Base-by-base conservation (phyloP, 345 rosid genomes). In the Syzygium aromaticum region DNA sequence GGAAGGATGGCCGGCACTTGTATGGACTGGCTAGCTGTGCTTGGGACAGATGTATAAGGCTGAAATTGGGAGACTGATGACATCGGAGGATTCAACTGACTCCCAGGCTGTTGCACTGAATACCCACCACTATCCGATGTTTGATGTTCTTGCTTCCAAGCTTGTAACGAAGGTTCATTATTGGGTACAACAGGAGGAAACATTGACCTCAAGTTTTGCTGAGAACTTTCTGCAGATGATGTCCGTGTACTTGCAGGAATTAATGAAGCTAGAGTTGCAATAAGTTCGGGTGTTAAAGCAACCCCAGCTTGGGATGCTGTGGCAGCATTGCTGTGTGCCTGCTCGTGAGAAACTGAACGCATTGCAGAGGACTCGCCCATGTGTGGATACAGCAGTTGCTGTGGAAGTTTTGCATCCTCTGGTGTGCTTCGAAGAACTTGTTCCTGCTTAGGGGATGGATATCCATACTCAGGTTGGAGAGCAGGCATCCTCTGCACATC, bases 201-300 rank as follows among this genome's bases (percentile, higher is more conserved):
- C 52, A 91, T 83, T 30, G 94, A 91, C 88, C 91, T 86, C 16
- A 86, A 88, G 89, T 90, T 92, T 86, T 91, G 64, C 86, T 92
- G 98, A 80, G 90, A 90, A 92, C 89, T 84, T 87, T 92, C 95
- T 40, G 90, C 67, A 49, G 88, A 67, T 86, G 94, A 49, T 64
- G 94, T 86, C 57, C 93, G 95, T 85, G 92, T 83, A 90, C 89
- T 91, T 85, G 92, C 86, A 43, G 99, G 99, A 87, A 98, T 86
- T 33, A 98, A 88, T 77, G 95, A 90, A 59, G 96, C 89, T 89
- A 98, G 92, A 88, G 94, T 93, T 64, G 98, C 98, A 88, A 98
- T 90, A 54, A 96, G 94, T 90, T 98, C 98, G 0, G 98, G 99
- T 3, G 99, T 94, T 84, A 96, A 91, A 46, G 93, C 90, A 52